phyloP scores from a whole-genome alignment of 225 moss, liverwort and hornwort species.

The Pseudoscleropodium purum region DNA sequence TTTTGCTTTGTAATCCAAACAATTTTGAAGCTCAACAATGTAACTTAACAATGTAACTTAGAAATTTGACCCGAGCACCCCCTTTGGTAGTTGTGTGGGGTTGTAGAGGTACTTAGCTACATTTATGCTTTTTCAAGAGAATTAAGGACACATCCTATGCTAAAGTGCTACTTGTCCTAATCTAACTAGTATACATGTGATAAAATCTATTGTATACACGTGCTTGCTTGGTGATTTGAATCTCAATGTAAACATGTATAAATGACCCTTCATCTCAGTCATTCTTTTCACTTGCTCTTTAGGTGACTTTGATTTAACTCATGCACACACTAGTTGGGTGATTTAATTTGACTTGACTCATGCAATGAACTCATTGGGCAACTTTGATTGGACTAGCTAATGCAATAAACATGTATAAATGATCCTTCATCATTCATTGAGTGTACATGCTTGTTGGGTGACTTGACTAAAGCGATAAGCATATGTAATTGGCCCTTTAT shows the following conservation, averaged over 20 bases:
- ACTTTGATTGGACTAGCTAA: background rate
- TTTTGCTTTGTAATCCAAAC: fast-evolving
- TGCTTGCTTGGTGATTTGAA: background rate
- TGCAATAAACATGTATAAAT: background rate
- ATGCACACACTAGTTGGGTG: no score
- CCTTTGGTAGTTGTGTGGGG: fast-evolving
- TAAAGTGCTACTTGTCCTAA: background rate
- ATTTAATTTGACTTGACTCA: no score
- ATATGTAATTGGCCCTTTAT: background rate
- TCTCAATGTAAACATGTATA: background rate
- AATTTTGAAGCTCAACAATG: background rate
- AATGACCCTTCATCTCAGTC: background rate
- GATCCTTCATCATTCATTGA: background rate
- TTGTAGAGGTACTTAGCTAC: background rate
- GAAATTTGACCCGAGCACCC: fast-evolving
- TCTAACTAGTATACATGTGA: background rate
- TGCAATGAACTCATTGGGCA: no score
- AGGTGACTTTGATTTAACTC: no score
- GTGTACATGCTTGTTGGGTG: no score
- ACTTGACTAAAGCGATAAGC: background rate
- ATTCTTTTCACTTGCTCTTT: fast-evolving
- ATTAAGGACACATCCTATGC: background rate
- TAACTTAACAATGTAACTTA: fast-evolving
- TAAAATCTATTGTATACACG: background rate
- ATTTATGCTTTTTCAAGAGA: background rate